phyloP scores from a whole-genome alignment of 78 protist genomes.

The Cavenderia fasciculata region DNA sequence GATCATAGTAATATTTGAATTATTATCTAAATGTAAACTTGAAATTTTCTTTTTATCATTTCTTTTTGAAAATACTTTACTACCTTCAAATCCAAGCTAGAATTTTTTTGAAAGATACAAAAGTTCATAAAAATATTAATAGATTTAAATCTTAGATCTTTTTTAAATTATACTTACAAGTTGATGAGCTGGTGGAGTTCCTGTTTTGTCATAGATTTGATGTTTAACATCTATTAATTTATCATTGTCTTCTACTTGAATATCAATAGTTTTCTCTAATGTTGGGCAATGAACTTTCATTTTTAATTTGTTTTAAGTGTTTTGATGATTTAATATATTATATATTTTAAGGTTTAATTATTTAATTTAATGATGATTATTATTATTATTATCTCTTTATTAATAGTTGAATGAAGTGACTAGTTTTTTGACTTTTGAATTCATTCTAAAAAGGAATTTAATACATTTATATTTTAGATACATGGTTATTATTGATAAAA shows the following conservation, averaged over 20 bases:
- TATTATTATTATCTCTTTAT: too few relatives aligned
- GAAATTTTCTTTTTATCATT: background rate
- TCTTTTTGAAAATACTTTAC: background rate
- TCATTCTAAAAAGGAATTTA: too few relatives aligned
- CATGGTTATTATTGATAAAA: too few relatives aligned
- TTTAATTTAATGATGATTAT: too few relatives aligned
- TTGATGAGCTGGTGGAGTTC: conserved; percentile 5
- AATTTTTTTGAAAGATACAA: background rate
- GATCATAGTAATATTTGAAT: background rate
- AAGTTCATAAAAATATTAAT: background rate
- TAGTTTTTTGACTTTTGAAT: too few relatives aligned
- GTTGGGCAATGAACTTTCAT: background rate
- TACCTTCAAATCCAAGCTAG: background rate
- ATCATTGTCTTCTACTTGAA: background rate
- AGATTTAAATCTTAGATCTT: background rate
- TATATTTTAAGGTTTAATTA: too few relatives aligned
- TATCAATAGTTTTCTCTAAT: background rate
- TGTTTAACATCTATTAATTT: background rate
- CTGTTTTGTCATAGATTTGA: background rate
- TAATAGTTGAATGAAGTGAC: too few relatives aligned
- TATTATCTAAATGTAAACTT: background rate
- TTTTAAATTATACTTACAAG: background rate
- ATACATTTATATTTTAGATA: too few relatives aligned
- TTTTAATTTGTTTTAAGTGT: background rate
- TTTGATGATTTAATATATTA: too few relatives aligned